Evolutionary conservation across 495 filamentous ascomycete genomes (phyloP).

Genomic region (Penicillium cataractarum): DNA sequence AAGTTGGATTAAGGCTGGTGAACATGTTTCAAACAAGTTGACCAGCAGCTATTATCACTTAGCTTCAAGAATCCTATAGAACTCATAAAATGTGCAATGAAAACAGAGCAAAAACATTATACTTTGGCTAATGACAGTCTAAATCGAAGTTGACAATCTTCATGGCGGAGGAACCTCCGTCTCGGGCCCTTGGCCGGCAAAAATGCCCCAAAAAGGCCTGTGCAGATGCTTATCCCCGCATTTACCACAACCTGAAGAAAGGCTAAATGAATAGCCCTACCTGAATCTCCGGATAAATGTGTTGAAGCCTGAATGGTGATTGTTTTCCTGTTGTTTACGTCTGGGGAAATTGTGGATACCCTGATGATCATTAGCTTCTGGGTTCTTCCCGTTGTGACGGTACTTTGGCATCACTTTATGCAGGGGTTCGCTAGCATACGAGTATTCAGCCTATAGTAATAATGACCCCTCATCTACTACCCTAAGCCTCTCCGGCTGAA

Average conservation of each 20-base stretch:
- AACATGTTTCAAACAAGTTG: constrained; percentile 2
- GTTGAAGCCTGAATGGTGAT: not conserved
- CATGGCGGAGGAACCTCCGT: constrained; percentile 22
- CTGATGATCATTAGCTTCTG: not conserved
- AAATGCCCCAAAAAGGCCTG: constrained; percentile 8
- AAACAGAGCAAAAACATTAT: not conserved
- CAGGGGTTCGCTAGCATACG: not conserved
- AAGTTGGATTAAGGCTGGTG: constrained; percentile 17
- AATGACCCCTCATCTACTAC: not conserved
- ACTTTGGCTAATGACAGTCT: not conserved
- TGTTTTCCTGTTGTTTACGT: not conserved
- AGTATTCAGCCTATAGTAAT: not conserved
- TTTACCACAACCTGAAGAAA: constrained; percentile 11
- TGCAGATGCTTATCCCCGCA: constrained; percentile 17
- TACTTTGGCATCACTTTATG: not conserved
- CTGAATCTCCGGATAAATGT: constrained; percentile 12
- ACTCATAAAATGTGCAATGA: too few species aligned
- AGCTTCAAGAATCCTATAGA: not conserved
- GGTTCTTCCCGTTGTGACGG: not conserved
- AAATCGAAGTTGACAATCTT: not conserved
- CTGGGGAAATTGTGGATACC: constrained; percentile 14
- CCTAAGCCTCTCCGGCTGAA: not conserved
- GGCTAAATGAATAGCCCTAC: constrained; percentile 15
- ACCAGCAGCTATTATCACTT: not conserved
- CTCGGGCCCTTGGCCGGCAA: constrained; percentile 5